Base-by-base conservation (phyloP, 2,329 filamentous ascomycete genomes). In the Aspergillus costaricaensis region DNA sequence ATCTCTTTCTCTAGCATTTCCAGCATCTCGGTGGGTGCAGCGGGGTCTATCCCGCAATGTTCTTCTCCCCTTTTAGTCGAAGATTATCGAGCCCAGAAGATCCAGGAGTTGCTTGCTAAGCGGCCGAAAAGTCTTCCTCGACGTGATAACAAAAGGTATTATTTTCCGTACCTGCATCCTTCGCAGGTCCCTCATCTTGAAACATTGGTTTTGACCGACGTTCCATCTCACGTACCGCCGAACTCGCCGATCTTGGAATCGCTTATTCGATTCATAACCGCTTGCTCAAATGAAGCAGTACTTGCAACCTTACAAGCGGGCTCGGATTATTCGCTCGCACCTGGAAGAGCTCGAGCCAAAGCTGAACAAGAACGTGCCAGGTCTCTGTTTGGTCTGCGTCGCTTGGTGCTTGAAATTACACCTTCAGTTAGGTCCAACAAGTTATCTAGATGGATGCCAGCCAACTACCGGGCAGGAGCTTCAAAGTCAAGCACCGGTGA, bases 301-400 rank as follows among this genome's bases (percentile, higher is more conserved):
- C 78, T 86, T 9, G 84, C 85, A 19, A 78, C 73, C 4, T 76
- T 83, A 12, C 80, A 83, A 65, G 84, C 85, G 2, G 75, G 74
- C 38, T 79, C 82, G n/a, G 83, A 85, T 55, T 88, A 87, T 65
- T 80, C 82, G 0, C 75, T 87, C 2, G 84, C 85, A n/a, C 85
- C 85, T 2, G 85, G 85, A 1, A 78, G 81, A 49, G 79, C 78
- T 62, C 80, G 83, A 7, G 74, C 77, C 7, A 73, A 76, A 41
- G 80, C 83, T 9, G 80, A 83, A 64, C 74, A 76, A 47, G 78
- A 83, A 60, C 78, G 80, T 21, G 79, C 82, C 2, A 74, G 80
- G 27, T 79, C 79, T 30, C 75, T 85, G 2, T 88, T 88, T 66
- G 82, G 82, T 1, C 73, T 88, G 15, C 77, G 77, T 38, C 79